Conservation (phyloP, 306 rosid genomes). For the Coriaria nepalensis region DNA sequence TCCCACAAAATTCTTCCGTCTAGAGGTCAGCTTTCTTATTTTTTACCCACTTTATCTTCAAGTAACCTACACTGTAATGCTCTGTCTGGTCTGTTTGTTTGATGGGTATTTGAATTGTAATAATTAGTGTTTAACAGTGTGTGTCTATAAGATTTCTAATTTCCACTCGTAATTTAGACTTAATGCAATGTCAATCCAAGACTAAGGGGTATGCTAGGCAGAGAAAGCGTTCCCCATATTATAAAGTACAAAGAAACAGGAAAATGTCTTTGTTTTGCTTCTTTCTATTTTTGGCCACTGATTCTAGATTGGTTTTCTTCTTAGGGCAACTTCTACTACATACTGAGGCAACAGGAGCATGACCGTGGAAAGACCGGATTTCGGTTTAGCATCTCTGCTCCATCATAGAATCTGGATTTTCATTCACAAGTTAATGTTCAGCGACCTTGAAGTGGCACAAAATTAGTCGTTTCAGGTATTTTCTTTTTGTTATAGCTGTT, state of each 20-base stretch:
- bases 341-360: constrained; percentile 54
- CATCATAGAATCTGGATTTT: constrained; percentile 31
- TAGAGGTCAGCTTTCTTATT: constrained; percentile 57
- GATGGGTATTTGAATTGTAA: no score
- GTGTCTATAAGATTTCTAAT: no score
- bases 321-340: constrained; percentile 74
- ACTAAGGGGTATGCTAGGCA: no score
- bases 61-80: no score
- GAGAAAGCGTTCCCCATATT: no score
- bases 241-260: not conserved
- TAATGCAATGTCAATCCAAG: no score
- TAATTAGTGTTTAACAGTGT: no score
- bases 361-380: constrained; percentile 87
- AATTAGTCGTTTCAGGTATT: constrained; percentile 14
- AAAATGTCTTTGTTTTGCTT: not conserved
- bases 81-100: no score
- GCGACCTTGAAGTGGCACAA: constrained; percentile 8
- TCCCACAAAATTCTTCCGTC: constrained; percentile 76
- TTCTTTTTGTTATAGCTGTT: not conserved
- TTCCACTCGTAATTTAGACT: no score
- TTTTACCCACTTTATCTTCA: not conserved
- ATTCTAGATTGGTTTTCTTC: constrained; percentile 21
- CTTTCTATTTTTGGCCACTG: constrained; percentile 8
- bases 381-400: constrained; percentile 87
- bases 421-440: constrained; percentile 9